Conservation (phyloP, 768 basidiomycete genomes). For the Phanerochaete carnosa region DNA sequence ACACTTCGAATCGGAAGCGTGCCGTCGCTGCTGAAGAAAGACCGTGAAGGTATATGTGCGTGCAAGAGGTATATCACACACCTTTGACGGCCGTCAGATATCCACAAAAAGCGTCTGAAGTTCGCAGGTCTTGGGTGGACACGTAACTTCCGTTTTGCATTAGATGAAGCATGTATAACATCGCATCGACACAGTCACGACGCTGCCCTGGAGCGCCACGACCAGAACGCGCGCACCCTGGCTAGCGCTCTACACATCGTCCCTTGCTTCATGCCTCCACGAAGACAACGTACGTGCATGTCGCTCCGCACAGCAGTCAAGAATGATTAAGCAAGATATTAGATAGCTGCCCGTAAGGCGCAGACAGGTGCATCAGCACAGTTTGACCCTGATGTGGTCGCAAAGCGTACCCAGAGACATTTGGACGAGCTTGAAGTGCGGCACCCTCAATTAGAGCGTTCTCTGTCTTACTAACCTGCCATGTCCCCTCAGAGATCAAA, state of each 20-base stretch:
- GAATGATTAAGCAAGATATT: not conserved
- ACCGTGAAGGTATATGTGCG: no score
- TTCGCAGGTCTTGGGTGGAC: no score
- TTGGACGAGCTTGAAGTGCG: constrained; percentile 82
- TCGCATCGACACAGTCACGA: no score
- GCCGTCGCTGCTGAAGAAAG: no score
- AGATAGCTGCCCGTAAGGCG: constrained; percentile 46
- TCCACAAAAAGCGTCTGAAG: no score
- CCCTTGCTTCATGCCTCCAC: constrained; percentile 13
- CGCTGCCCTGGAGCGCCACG: no score
- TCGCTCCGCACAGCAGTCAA: not conserved
- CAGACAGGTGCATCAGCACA: constrained; percentile 35
- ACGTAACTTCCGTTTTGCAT: no score
- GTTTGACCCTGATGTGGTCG: constrained; percentile 62
- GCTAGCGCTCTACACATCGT: not conserved
- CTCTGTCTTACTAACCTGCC: not conserved
- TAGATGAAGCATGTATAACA: no score
- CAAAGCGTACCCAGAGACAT: constrained; percentile 72
- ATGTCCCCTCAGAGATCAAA: constrained; percentile 61
- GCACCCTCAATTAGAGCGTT: constrained; percentile 10
- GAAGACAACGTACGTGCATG: constrained; percentile 11
- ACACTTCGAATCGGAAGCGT: no score
- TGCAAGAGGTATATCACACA: no score
- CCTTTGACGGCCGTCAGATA: no score
- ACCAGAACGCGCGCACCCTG: not conserved